Evolutionary conservation across 2,329 filamentous ascomycete species (phyloP).

Genomic region (Tolypocladium tundrense): DNA sequence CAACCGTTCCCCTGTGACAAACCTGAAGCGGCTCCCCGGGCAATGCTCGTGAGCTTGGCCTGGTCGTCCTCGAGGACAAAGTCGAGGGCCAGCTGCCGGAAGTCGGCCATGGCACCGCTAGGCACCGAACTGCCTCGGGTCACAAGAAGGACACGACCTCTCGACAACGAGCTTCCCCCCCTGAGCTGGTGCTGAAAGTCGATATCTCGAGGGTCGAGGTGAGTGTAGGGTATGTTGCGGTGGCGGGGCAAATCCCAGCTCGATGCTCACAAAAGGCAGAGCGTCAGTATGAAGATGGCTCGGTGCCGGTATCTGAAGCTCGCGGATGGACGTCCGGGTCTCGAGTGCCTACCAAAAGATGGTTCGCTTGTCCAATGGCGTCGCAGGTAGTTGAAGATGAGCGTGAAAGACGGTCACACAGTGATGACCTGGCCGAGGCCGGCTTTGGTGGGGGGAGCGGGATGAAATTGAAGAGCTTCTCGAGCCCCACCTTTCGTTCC

Average conservation of each 20-base stretch:
- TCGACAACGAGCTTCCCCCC: neutral
- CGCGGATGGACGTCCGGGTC: neutral
- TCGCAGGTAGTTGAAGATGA: neutral
- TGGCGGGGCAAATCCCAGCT: neutral
- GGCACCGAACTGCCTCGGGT: neutral
- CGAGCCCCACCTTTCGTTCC: neutral
- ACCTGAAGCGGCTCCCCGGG: constrained; percentile 36
- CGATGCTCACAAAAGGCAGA: neutral
- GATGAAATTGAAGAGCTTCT: neutral
- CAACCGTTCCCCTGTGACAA: neutral
- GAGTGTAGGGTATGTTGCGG: neutral
- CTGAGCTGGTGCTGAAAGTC: neutral
- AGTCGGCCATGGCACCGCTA: constrained; percentile 32
- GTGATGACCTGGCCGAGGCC: neutral
- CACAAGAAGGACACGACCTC: neutral
- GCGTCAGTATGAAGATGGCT: neutral
- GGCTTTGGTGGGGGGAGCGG: constrained; percentile 1
- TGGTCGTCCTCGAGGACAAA: constrained; percentile 43
- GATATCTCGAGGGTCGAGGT: neutral
- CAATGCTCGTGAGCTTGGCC: constrained; percentile 26
- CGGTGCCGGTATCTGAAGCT: neutral
- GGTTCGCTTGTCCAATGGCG: neutral
- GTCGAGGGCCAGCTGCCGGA: constrained; percentile 41
- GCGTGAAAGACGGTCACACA: neutral
- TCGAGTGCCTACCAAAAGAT: neutral